Conservation (phyloP, 345 rosid genomes). For the Nephelium lappaceum region DNA sequence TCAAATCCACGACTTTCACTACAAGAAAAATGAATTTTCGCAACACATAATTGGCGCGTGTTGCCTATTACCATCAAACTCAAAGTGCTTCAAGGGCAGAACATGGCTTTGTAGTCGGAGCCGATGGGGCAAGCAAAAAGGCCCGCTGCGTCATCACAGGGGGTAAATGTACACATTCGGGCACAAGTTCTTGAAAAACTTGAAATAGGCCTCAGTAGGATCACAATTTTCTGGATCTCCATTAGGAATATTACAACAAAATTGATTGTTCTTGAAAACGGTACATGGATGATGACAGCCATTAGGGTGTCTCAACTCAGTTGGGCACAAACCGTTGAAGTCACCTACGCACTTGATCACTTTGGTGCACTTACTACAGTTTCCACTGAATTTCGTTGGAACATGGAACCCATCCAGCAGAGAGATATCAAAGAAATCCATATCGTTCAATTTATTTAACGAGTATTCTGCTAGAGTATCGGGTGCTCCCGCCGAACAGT, state of each 20-base stretch:
- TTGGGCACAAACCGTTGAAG: neutral
- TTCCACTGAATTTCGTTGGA: slow-evolving; percentile 21
- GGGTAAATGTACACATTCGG: neutral
- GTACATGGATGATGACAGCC: neutral
- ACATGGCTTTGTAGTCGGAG: neutral
- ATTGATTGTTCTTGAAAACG: neutral
- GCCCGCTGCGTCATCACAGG: neutral
- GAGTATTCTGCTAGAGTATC: slow-evolving; percentile 14
- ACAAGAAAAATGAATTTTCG: too few species aligned
- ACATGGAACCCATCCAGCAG: too few species aligned
- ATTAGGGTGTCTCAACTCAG: slow-evolving; percentile 11
- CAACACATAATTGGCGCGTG: too few species aligned
- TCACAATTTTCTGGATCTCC: too few species aligned
- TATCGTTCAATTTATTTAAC: too few species aligned
- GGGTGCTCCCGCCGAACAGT: slow-evolving; percentile 14
- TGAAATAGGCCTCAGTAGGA: neutral
- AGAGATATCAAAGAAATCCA: too few species aligned
- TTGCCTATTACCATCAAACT: too few species aligned
- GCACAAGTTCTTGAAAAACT: neutral
- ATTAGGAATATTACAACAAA: too few species aligned
- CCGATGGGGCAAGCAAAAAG: neutral
- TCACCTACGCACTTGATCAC: slow-evolving; percentile 1
- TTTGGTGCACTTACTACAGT: neutral
- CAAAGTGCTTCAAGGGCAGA: neutral
- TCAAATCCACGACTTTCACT: too few species aligned